Conservation (phyloP, 495 filamentous ascomycete species). For the Podospora australis region DNA sequence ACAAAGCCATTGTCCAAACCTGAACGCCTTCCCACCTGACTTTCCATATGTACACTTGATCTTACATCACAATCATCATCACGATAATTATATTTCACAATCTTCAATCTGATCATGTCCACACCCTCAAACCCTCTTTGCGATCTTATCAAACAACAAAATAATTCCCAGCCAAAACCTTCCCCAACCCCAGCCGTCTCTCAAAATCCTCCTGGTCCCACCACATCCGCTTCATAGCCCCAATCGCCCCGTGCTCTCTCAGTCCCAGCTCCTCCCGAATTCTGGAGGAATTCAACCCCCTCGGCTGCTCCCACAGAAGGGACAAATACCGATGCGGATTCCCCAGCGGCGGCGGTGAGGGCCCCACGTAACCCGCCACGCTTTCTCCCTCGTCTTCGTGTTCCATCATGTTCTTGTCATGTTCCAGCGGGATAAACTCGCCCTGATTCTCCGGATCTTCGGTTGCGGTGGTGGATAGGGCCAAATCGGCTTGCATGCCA, state of each 20-base stretch:
- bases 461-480: conserved; percentile 2
- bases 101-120: no score
- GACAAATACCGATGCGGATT: conserved; percentile 52
- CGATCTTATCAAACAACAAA: conserved; percentile 36
- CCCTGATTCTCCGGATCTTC: conserved; percentile 5
- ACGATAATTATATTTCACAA: no score
- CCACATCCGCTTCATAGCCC: conserved; percentile 38
- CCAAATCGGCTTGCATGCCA: conserved; percentile 38
- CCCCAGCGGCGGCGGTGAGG: conserved; percentile 45
- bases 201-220: conserved; percentile 47
- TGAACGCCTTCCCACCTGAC: no score
- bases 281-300: conserved; percentile 37
- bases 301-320: conserved; percentile 52
- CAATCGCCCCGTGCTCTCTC: conserved; percentile 32
- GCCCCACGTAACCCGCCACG: conserved; percentile 40
- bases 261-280: conserved; percentile 34
- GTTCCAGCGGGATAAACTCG: conserved; percentile 15
- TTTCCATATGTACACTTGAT: no score
- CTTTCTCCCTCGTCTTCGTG: background rate
- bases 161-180: conserved; percentile 48
- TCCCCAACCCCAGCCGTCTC: conserved; percentile 40
- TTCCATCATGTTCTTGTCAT: conserved; percentile 10
- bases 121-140: no score
- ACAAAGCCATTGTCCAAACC: no score
- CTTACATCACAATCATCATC: no score